These are phyloP conservation scores for Termitomyces sp. DNA, from an alignment of 768 basidiomycete genomes.

Conservation along the genomic window DNA sequence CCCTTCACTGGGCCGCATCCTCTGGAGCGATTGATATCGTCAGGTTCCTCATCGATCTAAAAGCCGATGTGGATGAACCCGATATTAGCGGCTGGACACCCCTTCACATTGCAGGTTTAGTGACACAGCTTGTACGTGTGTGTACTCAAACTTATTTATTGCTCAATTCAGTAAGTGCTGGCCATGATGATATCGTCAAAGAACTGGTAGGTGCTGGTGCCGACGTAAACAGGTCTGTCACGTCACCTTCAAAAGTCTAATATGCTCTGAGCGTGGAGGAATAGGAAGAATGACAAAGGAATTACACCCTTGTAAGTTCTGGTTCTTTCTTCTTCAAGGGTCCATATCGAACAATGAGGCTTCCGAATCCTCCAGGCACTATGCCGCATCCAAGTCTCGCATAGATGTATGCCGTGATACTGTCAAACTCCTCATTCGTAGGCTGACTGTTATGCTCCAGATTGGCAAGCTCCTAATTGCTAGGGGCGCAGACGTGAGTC, in stretches of 20 bases:
- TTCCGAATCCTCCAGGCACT: slow-evolving; percentile 54
- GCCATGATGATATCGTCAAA: slow-evolving; percentile 65
- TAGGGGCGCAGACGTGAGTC: slow-evolving; percentile 86
- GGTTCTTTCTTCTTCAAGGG: slow-evolving; percentile 6
- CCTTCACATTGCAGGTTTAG: slow-evolving; percentile 69
- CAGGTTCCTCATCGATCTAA: slow-evolving; percentile 63
- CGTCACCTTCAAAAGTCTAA: slow-evolving; percentile 13
- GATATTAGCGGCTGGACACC: slow-evolving; percentile 75
- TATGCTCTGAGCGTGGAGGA: slow-evolving; percentile 13
- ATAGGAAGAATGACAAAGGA: slow-evolving; percentile 73
- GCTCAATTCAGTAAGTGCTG: slow-evolving; percentile 62
- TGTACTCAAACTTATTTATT: slow-evolving; percentile 13
- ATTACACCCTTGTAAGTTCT: slow-evolving; percentile 70
- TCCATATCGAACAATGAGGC: slow-evolving; percentile 12
- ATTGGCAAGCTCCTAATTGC: slow-evolving; percentile 83
- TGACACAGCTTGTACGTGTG: not conserved
- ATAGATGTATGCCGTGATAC: slow-evolving; percentile 55
- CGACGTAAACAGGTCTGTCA: slow-evolving; percentile 55
- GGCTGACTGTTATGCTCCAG: slow-evolving; percentile 40
- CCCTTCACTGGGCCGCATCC: slow-evolving; percentile 84
- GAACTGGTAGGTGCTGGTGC: slow-evolving; percentile 81
- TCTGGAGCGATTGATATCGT: slow-evolving; percentile 64
- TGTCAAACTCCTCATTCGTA: slow-evolving; percentile 16
- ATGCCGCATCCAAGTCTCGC: slow-evolving; percentile 88
- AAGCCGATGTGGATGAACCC: slow-evolving; percentile 59